These are phyloP conservation scores for Hymenotorrendiella dingleyae DNA, from an alignment of 2,329 filamentous ascomycete species.

Conservation along the genomic window DNA sequence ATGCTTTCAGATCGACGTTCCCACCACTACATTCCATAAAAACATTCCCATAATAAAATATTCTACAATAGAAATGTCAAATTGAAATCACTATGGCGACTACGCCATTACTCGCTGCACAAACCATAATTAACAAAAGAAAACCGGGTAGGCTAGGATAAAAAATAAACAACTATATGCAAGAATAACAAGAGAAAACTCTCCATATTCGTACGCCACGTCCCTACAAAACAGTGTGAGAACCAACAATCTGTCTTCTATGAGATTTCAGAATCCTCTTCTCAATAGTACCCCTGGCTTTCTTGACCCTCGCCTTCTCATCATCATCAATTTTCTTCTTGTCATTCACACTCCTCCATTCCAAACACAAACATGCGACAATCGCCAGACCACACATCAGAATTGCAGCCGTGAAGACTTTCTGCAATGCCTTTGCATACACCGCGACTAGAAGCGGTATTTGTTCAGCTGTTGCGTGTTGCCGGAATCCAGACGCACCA, in stretches of 20 bases:
- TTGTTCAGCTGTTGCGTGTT: not conserved
- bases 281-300: not conserved
- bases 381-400: not conserved
- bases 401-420: not conserved
- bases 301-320: not conserved
- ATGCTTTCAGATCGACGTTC: no score
- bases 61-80: no score
- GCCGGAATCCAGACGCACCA: not conserved
- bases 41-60: no score
- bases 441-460: not conserved
- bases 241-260: not conserved
- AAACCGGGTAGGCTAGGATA: no score
- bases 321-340: not conserved
- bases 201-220: no score
- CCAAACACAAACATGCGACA: not conserved
- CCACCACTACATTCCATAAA: no score
- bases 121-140: no score
- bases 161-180: no score
- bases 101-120: no score
- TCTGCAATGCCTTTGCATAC: not conserved
- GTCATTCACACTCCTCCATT: conserved; percentile 2
- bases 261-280: not conserved
- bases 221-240: not conserved
- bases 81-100: no score
- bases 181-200: no score